A percentile compares a stretch with the other conserved stretches of the same genome.
phyloP scores from a whole-genome alignment of 225 moss, liverwort and hornwort genomes.

The Marchantia polymorpha region DNA sequence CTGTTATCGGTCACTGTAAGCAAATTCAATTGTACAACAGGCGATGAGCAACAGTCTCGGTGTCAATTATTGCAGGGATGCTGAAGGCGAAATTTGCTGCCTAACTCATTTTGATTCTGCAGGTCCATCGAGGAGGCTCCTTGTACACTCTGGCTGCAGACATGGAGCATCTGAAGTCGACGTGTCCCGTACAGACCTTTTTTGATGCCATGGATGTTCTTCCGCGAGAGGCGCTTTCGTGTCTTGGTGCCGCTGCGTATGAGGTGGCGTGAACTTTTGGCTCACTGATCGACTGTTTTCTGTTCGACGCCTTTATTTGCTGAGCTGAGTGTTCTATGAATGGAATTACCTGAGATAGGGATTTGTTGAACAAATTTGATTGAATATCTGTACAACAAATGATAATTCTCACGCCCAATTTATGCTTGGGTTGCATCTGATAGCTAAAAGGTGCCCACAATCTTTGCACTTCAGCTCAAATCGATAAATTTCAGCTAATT shows the following conservation, averaged over 20 bases:
- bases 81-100: not conserved
- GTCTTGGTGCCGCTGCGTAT: constrained; percentile 83
- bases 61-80: constrained; percentile 4
- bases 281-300: not conserved
- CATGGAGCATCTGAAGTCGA: constrained; percentile 59
- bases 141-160: constrained; percentile 58
- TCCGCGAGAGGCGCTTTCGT: constrained; percentile 82
- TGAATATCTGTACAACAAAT: no score
- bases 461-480: no score
- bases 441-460: no score
- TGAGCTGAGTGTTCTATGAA: no score
- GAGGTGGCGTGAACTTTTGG: constrained; percentile 43
- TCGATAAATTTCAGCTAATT: no score
- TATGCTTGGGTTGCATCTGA: no score
- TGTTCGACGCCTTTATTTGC: not conserved
- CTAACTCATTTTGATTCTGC: not conserved
- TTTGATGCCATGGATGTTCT: constrained; percentile 49
- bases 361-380: constrained; percentile 2
- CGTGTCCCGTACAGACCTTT: constrained; percentile 47
- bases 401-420: no score
- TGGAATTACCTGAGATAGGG: not conserved
- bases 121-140: constrained; percentile 55
- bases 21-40: not conserved
- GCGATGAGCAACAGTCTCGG: no score
- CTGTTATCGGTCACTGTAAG: no score